Conservation (phyloP, 2,329 filamentous ascomycete species). For the Hymenoscyphus fraxineus region DNA sequence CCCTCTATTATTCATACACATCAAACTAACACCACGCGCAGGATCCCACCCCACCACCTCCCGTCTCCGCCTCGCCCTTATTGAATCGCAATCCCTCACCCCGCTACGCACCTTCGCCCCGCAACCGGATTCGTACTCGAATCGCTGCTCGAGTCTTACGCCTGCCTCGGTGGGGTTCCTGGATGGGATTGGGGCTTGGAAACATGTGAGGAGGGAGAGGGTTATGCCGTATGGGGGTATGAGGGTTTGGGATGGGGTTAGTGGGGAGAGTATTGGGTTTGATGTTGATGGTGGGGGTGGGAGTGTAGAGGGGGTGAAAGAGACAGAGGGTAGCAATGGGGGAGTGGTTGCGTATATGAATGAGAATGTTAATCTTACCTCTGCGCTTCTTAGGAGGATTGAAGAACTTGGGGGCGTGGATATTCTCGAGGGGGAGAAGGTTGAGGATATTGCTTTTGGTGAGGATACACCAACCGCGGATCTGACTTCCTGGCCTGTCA, state of each 20-base stretch:
- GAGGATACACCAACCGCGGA: slow-evolving; percentile 65
- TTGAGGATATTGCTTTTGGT: slow-evolving; percentile 76
- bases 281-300: slow-evolving; percentile 56
- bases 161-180: slow-evolving; percentile 83
- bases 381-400: slow-evolving; percentile 69
- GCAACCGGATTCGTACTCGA: slow-evolving; percentile 71
- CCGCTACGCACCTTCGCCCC: slow-evolving; percentile 65
- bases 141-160: slow-evolving; percentile 92
- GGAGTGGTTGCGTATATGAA: slow-evolving; percentile 88
- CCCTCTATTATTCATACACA: too few species aligned
- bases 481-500: slow-evolving; percentile 80
- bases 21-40: slow-evolving; percentile 35
- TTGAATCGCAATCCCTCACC: slow-evolving; percentile 83
- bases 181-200: slow-evolving; percentile 80
- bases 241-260: slow-evolving; percentile 97
- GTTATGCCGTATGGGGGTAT: slow-evolving; percentile 91
- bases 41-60: slow-evolving; percentile 73
- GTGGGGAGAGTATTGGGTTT: slow-evolving; percentile 83
- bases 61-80: slow-evolving; percentile 76
- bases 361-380: slow-evolving; percentile 87
- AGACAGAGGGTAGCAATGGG: slow-evolving; percentile 34
- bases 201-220: slow-evolving; percentile 65
- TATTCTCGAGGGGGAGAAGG: slow-evolving; percentile 71
- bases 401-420: slow-evolving; percentile 65
- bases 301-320: slow-evolving; percentile 52